Base-by-base conservation (phyloP, 805 yeast genomes). In the Wickerhamiella occidentalis region DNA sequence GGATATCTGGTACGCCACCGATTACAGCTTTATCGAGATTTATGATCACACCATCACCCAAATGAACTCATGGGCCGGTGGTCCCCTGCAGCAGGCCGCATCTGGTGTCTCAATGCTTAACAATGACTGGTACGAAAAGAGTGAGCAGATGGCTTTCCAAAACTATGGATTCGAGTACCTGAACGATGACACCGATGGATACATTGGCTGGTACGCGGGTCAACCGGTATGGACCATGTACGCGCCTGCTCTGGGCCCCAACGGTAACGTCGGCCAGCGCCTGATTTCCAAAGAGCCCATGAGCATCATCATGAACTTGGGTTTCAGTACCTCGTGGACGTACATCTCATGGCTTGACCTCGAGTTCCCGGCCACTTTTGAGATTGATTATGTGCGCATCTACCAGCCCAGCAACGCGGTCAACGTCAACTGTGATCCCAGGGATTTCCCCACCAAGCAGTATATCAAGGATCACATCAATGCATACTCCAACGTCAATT, bases 1-100 rank as follows among this genome's bases (percentile, higher is more conserved):
- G 62, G 97, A 90, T 66, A 80, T 87, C 55, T 90, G 96, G 96
- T 90, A 85, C 63, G 74, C 76, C 61, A 95, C 96, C 4, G 94
- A 90, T 66, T 87, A 87, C 65, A 76, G 79, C 56, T 88, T 74
- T 60, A 64, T 87, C 48, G 88, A 80, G 61, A 69, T 90, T 54
- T 70, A 82, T 65, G 85, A 90, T 67, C 55, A 57, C 21, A 68
- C 83, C 0, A 69, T 82, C 40, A 83, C 96, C 1, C 63, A 80
- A 12, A 84, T 87, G 88, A 90, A 88, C 64, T 72, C 85, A 1
- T 88, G 85, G 66, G 72, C 85, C 26, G 98, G 97, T 52, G 96
- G 96, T 44, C 95, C 96, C 1, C 78, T 73, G 67, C 97, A 90
- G 68, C 90, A 90, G 67, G 96, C 96, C 45, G 74, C 90, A 17